Evolutionary conservation across 1,284 basidiomycete genomes (phyloP).

Genomic region (Ceratobasidium sp.): DNA sequence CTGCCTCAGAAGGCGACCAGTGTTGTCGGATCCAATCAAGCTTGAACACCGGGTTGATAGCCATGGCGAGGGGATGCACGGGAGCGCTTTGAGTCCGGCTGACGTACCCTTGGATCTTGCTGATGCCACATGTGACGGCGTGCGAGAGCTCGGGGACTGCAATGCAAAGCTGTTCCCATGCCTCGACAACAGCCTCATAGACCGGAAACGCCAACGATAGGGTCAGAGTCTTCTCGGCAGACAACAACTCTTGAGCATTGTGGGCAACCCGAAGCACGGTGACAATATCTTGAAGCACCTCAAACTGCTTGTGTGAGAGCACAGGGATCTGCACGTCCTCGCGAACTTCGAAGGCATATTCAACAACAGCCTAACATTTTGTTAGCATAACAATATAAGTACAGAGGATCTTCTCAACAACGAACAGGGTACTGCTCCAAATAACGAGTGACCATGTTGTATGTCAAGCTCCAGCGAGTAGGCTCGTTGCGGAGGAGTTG

Average conservation of each 20-base stretch:
- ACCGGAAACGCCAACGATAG: slow-evolving; percentile 32
- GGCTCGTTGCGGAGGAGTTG: neutral
- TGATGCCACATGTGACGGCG: neutral
- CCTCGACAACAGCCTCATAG: slow-evolving; percentile 30
- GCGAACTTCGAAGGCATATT: neutral
- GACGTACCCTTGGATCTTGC: neutral
- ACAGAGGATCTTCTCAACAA: too few relatives aligned
- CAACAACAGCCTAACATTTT: neutral
- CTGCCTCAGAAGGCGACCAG: neutral
- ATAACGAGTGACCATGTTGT: slow-evolving; percentile 13
- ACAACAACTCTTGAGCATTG: slow-evolving; percentile 34
- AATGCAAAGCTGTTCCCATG: neutral
- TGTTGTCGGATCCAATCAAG: slow-evolving; percentile 9
- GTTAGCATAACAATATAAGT: too few relatives aligned
- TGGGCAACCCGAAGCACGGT: slow-evolving; percentile 11
- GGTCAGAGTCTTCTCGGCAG: slow-evolving; percentile 37
- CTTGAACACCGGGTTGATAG: slow-evolving; percentile 12
- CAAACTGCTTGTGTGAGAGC: slow-evolving; percentile 4
- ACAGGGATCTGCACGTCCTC: neutral
- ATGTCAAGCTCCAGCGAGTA: slow-evolving; percentile 1
- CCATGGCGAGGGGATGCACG: slow-evolving; percentile 1
- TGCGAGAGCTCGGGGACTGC: slow-evolving; percentile 16
- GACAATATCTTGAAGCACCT: slow-evolving; percentile 30
- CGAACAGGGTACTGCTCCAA: neutral
- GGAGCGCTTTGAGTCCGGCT: neutral